Conservation (phyloP, 768 basidiomycete genomes). For the Podaxis rugospora region DNA sequence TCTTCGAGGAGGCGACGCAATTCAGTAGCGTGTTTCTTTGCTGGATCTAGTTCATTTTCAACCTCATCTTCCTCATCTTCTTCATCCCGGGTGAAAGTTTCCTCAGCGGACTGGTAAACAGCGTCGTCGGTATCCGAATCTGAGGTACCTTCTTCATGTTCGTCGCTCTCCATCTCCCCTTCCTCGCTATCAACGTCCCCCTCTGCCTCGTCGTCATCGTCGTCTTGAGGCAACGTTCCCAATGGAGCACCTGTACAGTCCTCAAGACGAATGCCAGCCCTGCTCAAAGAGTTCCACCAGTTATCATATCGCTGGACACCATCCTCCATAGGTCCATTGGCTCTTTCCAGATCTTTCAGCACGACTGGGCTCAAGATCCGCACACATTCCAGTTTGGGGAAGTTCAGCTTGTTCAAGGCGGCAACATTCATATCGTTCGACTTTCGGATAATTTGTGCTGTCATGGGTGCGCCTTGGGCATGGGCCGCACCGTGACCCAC, state of each 20-base stretch:
- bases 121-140: conserved; percentile 1
- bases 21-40: conserved; percentile 15
- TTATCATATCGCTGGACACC: conserved; percentile 58
- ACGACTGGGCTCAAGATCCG: conserved; percentile 54
- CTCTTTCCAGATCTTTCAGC: conserved; percentile 53
- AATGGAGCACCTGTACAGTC: conserved; percentile 70
- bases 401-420: conserved; percentile 47
- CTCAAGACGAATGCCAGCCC: conserved; percentile 55
- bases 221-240: conserved; percentile 44
- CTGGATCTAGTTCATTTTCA: conserved; percentile 14
- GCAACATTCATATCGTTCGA: conserved; percentile 66
- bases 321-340: conserved; percentile 41
- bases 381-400: conserved; percentile 57
- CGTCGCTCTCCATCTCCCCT: conserved; percentile 26
- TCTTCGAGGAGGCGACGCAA: conserved; percentile 54
- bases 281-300: conserved; percentile 58
- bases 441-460: conserved; percentile 39
- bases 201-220: conserved; percentile 23
- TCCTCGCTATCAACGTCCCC: conserved; percentile 26
- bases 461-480: conserved; percentile 38
- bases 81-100: conserved; percentile 17
- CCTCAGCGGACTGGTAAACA: conserved; percentile 7
- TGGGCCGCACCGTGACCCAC: conserved; percentile 45
- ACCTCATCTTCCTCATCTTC: conserved; percentile 27
- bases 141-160: conserved; percentile 23